A percentile compares a stretch with the other conserved stretches of the same genome.
phyloP scores from a whole-genome alignment of 2,329 filamentous ascomycete species.

The Neofusicoccum sp. region DNA sequence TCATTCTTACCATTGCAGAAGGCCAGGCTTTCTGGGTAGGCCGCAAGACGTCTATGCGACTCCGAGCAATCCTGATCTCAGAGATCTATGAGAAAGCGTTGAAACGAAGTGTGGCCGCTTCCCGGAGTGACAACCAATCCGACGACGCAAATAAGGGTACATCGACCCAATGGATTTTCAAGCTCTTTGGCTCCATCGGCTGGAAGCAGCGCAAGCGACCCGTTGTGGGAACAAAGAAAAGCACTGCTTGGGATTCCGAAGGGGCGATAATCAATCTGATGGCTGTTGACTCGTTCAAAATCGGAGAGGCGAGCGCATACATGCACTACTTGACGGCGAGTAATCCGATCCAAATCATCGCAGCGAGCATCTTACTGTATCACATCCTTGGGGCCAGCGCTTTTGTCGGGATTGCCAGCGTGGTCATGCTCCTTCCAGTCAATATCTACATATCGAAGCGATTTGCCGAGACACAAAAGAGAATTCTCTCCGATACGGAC shows the following conservation, averaged over 20 bases:
- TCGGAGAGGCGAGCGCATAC: slow-evolving; percentile 91
- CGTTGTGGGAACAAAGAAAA: slow-evolving; percentile 31
- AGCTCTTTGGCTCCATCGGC: too few relatives aligned
- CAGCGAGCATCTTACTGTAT: slow-evolving; percentile 83
- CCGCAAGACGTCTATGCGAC: slow-evolving; percentile 87
- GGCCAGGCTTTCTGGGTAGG: slow-evolving; percentile 91
- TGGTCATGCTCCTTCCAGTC: slow-evolving; percentile 83
- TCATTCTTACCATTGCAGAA: slow-evolving; percentile 79
- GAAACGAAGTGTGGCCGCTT: slow-evolving; percentile 54
- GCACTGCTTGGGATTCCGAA: slow-evolving; percentile 76
- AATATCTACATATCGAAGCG: slow-evolving; percentile 87
- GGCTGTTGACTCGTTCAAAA: slow-evolving; percentile 99
- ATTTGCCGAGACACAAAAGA: slow-evolving; percentile 85
- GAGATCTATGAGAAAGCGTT: slow-evolving; percentile 97
- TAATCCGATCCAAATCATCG: slow-evolving; percentile 82
- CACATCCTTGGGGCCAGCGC: slow-evolving; percentile 89
- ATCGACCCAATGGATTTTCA: too few relatives aligned
- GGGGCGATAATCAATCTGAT: slow-evolving; percentile 99
- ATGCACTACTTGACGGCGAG: slow-evolving; percentile 93
- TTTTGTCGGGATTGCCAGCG: slow-evolving; percentile 88
- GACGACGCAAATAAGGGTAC: too few relatives aligned
- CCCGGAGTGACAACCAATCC: background rate
- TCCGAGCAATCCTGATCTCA: slow-evolving; percentile 93
- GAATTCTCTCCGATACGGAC: slow-evolving; percentile 90
- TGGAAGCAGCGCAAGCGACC: too few relatives aligned